Evolutionary conservation across 441 rosid genomes (phyloP), one percentile per base, ranked within the genome.

Genomic region (Pelargonium myrrhifolium): DNA sequence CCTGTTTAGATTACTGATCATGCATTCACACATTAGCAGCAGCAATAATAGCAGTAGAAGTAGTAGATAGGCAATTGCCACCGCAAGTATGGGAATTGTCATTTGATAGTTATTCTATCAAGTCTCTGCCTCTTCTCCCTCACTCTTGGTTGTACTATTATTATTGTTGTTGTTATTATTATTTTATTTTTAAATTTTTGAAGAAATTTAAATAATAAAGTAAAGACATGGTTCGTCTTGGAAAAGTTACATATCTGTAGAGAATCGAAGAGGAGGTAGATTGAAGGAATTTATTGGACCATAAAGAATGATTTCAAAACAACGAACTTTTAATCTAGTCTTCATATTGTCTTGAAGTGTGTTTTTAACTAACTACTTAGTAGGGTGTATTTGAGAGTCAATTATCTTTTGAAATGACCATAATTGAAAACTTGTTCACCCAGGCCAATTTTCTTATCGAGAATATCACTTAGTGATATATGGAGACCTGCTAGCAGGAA

Each of bases 401-500:
- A 59, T 63, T 67, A 40, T 70, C 45, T 24, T 69, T 49, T 66
- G 66, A 62, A 66, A 67, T 66, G 66, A 26, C 58, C 66, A 65
- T 68, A 74, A 75, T 66, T 8, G 22, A 65, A 24, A 9, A 64
- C 26, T 37, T 61, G 40, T 82, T 72, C 65, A 60, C 67, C 75
- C 87, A 90, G 98, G 86, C 92, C 97, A 9, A 89, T 77, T 18
- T 84, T 81, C 79, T 83, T 93, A 73, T 88, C 99, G 75, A 91
- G 97, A 86, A 89, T 93, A 82, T 88, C 97, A 68, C 86, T 91
- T 43, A 83, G 83, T 79, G 99, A 93, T 80, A 83, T 88, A 75
- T 93, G 99, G 99, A 90, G 79, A 78, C 97, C 99, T 59, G 96
- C 97, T 51, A 76, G 85, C 28, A 84, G 86, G 79, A 84, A 84